A percentile compares a stretch with the other conserved stretches of the same genome.
phyloP scores from a whole-genome alignment of 805 yeast species.

The Millerago galiae region DNA sequence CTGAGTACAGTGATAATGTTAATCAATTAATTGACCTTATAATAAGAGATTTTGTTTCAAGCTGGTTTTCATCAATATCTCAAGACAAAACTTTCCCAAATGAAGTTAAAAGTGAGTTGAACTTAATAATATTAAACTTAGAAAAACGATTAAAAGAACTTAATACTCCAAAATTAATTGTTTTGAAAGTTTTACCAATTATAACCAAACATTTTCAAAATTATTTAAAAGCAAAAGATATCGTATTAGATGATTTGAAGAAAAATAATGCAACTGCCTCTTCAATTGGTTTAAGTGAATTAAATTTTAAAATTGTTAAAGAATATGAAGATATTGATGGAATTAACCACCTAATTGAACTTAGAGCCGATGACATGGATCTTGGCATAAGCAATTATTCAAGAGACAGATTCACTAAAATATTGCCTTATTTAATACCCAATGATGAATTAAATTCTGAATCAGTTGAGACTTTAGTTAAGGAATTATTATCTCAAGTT shows the following conservation, averaged over 20 bases:
- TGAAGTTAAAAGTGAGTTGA: conserved; percentile 37
- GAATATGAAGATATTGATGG: conserved; percentile 32
- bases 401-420: conserved; percentile 30
- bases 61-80: conserved; percentile 52
- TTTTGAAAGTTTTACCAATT: conserved; percentile 55
- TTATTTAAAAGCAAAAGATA: conserved; percentile 38
- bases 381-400: conserved; percentile 45
- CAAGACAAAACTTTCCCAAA: conserved; percentile 31
- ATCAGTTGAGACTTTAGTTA: conserved; percentile 42
- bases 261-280: conserved; percentile 27
- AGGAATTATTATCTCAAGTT: conserved; percentile 58
- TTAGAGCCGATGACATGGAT: conserved; percentile 30
- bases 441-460: conserved; percentile 36
- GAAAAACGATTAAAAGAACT: conserved; percentile 34
- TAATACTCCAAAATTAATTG: conserved; percentile 52
- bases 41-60: conserved; percentile 43
- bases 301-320: conserved; percentile 36
- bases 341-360: conserved; percentile 51
- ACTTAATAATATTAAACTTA: conserved; percentile 34
- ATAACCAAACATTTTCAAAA: conserved; percentile 56
- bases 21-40: conserved; percentile 40
- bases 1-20: conserved; percentile 32
- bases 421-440: conserved; percentile 48
- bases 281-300: conserved; percentile 20
- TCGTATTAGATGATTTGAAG: conserved; percentile 21